Conservation (phyloP, 768 basidiomycete species). For the Tephrocybe sp. region DNA sequence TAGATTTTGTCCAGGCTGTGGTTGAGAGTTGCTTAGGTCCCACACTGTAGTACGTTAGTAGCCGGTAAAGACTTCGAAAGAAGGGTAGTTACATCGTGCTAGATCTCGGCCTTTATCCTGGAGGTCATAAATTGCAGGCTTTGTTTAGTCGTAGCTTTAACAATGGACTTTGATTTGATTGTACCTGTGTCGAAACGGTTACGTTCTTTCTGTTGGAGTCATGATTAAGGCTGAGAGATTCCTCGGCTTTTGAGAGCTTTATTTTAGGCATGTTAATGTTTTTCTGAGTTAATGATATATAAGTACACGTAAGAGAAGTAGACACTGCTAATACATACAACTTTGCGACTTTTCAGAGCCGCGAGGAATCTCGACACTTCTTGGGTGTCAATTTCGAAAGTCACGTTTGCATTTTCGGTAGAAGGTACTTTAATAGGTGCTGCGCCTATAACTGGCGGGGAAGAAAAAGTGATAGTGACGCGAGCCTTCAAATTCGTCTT, state of each 20-base stretch:
- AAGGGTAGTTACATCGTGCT: constrained; percentile 19
- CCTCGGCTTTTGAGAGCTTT: constrained; percentile 26
- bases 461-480: constrained; percentile 31
- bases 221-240: constrained; percentile 21
- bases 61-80: background rate
- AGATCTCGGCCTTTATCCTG: constrained; percentile 26
- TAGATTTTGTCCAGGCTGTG: constrained; percentile 2
- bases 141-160: too few relatives aligned
- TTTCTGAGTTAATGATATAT: constrained; percentile 2
- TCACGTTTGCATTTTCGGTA: constrained; percentile 22
- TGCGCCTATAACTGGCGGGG: constrained; percentile 42
- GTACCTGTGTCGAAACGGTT: constrained; percentile 22
- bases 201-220: constrained; percentile 7
- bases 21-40: constrained; percentile 14
- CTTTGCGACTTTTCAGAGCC: constrained; percentile 40
- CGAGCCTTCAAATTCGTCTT: constrained; percentile 23
- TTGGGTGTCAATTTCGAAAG: constrained; percentile 36
- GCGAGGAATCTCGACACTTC: constrained; percentile 38
- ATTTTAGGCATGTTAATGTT: constrained; percentile 9
- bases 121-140: background rate
- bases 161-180: background rate
- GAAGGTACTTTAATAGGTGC: too few relatives aligned
- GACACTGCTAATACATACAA: constrained; percentile 35
- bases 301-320: background rate
- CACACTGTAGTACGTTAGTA: constrained; percentile 11